Percentiles rank a stretch among this genome's conserved stretches.
Conservation (phyloP, 306 rosid genomes). For the Rosa persica region DNA sequence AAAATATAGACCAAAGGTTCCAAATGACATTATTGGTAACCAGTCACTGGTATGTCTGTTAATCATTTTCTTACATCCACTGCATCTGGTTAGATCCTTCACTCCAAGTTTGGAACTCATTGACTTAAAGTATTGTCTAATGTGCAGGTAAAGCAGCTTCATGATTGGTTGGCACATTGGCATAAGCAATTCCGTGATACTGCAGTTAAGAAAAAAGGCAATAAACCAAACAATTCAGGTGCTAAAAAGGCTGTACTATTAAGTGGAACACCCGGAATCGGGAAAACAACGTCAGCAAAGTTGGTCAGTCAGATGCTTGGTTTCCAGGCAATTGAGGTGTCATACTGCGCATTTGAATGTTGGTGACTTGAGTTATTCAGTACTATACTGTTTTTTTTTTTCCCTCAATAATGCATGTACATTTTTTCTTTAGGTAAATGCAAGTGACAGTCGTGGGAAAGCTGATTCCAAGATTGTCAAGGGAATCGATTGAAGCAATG, state of each 20-base stretch:
- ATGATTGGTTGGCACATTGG: conserved; percentile 87
- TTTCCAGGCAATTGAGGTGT: conserved; percentile 82
- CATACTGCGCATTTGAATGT: background rate
- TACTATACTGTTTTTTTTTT: background rate
- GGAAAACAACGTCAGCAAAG: conserved; percentile 97
- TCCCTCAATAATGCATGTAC: conserved; percentile 1
- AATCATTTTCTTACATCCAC: conserved; percentile 23
- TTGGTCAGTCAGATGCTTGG: conserved; percentile 89
- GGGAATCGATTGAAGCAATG: conserved; percentile 89
- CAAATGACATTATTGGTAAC: conserved; percentile 78
- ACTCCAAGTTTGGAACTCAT: conserved; percentile 11
- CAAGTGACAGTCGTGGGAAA: conserved; percentile 96
- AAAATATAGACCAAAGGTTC: conserved; percentile 73
- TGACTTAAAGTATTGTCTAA: background rate
- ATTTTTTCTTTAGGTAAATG: conserved; percentile 77
- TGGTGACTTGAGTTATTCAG: background rate
- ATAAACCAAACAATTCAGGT: conserved; percentile 56
- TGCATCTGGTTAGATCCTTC: conserved; percentile 5
- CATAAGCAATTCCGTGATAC: conserved; percentile 67
- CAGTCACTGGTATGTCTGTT: conserved; percentile 73
- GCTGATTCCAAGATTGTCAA: conserved; percentile 85
- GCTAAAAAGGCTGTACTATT: conserved; percentile 76
- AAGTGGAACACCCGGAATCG: conserved; percentile 97
- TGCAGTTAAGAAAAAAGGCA: conserved; percentile 62
- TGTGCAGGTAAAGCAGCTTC: conserved; percentile 80